Percentiles rank a stretch among this genome's conserved stretches.
phyloP scores from a whole-genome alignment of 257 asterid species.

The Nicotiana knightiana region DNA sequence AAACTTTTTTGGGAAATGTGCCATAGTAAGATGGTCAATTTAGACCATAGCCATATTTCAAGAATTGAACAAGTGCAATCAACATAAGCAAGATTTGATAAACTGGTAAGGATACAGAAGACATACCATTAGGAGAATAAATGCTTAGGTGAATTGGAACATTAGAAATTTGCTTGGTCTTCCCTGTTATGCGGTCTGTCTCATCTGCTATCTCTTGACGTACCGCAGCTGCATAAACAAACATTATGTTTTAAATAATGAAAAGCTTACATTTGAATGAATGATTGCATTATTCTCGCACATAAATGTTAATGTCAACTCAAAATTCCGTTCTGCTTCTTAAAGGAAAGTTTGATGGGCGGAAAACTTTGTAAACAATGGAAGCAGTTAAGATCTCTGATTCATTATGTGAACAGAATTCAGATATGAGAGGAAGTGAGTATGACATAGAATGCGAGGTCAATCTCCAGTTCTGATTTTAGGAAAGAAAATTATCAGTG shows the following conservation, averaged over 20 bases:
- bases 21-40: background rate
- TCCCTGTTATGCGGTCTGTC: constrained; percentile 93
- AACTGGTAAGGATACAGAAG: background rate
- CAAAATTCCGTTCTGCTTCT: too few species aligned
- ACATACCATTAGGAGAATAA: constrained; percentile 88
- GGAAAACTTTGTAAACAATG: too few species aligned
- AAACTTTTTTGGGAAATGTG: background rate
- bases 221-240: constrained; percentile 69
- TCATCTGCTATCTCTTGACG: constrained; percentile 92
- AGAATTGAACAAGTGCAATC: background rate
- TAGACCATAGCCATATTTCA: background rate
- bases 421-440: background rate
- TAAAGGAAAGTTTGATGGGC: too few species aligned
- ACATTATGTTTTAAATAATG: background rate
- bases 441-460: background rate
- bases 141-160: constrained; percentile 93
- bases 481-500: background rate
- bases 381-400: background rate
- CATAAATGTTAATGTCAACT: background rate
- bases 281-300: background rate
- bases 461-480: background rate
- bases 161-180: constrained; percentile 78
- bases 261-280: background rate
- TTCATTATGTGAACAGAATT: background rate
- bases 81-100: background rate